These are phyloP conservation scores for Cladophialophora immunda DNA, from an alignment of 2,329 filamentous ascomycete species.

Conservation along the genomic window DNA sequence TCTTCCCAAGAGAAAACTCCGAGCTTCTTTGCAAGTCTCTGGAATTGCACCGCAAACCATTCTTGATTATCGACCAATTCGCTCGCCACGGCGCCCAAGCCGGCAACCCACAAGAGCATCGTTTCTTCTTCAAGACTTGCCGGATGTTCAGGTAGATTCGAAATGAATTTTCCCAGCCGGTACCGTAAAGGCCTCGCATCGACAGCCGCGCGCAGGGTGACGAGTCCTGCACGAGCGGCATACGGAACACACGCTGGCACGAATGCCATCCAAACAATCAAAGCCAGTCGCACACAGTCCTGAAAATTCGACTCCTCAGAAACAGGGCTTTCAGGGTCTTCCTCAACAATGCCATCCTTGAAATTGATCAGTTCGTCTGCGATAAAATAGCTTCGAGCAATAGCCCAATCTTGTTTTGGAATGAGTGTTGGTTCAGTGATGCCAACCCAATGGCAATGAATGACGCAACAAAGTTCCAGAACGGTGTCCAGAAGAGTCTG, in stretches of 20 bases:
- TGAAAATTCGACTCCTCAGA: constrained; percentile 8
- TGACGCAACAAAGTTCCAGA: constrained; percentile 25
- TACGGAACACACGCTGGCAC: constrained; percentile 23
- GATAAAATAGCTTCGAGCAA: constrained; percentile 26
- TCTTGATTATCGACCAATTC: constrained; percentile 31
- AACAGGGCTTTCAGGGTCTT: background rate
- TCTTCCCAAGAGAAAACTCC: constrained; percentile 24
- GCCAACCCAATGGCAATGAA: constrained; percentile 27
- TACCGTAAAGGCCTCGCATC: constrained; percentile 21
- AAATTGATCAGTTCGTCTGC: constrained; percentile 27
- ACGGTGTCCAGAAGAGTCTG: constrained; percentile 10
- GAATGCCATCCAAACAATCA: constrained; percentile 33
- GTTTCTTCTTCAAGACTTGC: constrained; percentile 11
- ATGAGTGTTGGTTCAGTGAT: constrained; percentile 8
- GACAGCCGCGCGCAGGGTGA: constrained; percentile 21
- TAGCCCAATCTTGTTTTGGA: constrained; percentile 27
- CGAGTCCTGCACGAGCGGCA: background rate
- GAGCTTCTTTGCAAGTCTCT: constrained; percentile 28
- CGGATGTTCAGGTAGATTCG: background rate
- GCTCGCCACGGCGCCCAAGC: constrained; percentile 26
- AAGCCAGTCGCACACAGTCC: constrained; percentile 28
- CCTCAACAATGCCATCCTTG: constrained; percentile 4
- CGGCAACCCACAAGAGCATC: constrained; percentile 28
- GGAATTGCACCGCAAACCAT: constrained; percentile 34
- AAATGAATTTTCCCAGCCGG: constrained; percentile 12